Base-by-base conservation (phyloP, 2,329 filamentous ascomycete species). In the Colletotrichum truncatum region DNA sequence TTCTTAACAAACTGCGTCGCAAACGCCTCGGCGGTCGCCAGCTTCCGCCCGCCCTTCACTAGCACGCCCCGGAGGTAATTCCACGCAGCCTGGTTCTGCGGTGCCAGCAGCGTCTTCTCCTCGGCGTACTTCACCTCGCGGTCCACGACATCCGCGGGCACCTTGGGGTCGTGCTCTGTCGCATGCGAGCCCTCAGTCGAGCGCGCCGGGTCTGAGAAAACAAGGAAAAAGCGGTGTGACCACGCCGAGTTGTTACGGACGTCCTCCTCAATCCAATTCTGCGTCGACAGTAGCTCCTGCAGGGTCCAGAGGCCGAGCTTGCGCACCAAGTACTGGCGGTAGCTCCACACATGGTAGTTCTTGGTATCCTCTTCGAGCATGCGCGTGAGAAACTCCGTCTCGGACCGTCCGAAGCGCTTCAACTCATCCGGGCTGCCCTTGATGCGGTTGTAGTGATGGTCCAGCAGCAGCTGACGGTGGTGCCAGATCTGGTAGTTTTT, bases 401-500 rank as follows among this genome's bases (percentile, higher is more conserved):
- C 96, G 4, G 86, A 87, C 4, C 83, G 76, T 10, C 87, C 88
- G 55, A 93, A 84, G 63, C 70, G 71, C 84, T 84, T 71, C 82
- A 89, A 67, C 81, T 86, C 77, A 81, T 84, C 76, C 3, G 67
- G 59, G 32, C 46, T 59, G 76, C 70, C 85, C 76, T 80, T 90
- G 81, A 87, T 92, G 79, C 87, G 78, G 70, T 83, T 78, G 72
- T 83, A 83, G 71, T 87, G 81, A 68, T 84, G 76, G 70, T 91
- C 87, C 55, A 91, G 81, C 30, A 91, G 81, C n/a, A 89, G 81
- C 76, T 91, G 88, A 25, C 89, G 85, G 72, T 91, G 89, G 76
- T 91, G 89, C 93, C 96, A 99, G 77, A 99, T 99, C 80, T 99
- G 96, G 81, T 99, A 99, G 81, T 98, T 99, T 79, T 99, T 99